Evolutionary conservation across 192 early-diverging fungal genomes (phyloP).

Genomic region (Backusella mclennaniae): DNA sequence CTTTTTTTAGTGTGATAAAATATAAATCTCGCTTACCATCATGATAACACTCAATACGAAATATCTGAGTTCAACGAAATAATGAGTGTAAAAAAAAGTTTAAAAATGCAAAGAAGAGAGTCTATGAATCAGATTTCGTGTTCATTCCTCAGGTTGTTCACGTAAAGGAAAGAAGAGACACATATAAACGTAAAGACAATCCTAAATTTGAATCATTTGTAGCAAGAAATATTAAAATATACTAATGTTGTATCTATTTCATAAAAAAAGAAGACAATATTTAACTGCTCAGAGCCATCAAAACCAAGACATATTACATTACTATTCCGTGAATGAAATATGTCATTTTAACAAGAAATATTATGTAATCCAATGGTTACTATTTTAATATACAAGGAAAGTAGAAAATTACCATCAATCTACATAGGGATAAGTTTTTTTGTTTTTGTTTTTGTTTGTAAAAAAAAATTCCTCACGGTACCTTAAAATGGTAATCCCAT

Average conservation of each 20-base stretch:
- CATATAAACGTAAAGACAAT: too few relatives aligned
- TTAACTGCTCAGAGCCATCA: neutral
- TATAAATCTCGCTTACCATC: too few relatives aligned
- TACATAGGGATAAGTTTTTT: neutral
- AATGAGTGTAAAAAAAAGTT: too few relatives aligned
- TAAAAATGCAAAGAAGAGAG: too few relatives aligned
- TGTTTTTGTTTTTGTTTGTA: neutral
- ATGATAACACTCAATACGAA: too few relatives aligned
- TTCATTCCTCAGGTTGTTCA: neutral
- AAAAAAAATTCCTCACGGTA: neutral
- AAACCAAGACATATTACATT: neutral
- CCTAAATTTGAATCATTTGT: neutral
- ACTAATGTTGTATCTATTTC: neutral
- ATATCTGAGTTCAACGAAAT: too few relatives aligned
- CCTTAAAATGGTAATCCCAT: neutral
- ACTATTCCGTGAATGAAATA: neutral
- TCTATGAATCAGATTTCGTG: too few relatives aligned
- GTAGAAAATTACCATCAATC: neutral
- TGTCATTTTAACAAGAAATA: neutral
- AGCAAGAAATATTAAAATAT: neutral
- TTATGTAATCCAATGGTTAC: too few relatives aligned
- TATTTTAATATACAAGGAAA: neutral
- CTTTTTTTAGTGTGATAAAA: too few relatives aligned
- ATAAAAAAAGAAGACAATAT: neutral
- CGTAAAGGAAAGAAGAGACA: neutral